Conservation (phyloP, 441 rosid genomes). For the Pelargonium australe region DNA sequence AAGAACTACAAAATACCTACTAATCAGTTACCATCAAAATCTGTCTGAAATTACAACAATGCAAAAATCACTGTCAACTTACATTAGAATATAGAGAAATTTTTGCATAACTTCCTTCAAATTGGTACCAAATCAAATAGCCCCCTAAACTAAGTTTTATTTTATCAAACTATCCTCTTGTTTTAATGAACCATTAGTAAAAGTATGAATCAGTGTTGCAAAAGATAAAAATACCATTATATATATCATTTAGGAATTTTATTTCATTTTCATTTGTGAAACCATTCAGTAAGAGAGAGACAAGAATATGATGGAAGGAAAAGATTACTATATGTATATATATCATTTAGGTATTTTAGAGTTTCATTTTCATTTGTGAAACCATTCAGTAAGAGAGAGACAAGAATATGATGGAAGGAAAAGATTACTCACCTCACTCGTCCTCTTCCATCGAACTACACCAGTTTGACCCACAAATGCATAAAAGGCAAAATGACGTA, state of each 20-base stretch:
- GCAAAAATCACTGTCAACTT: neutral
- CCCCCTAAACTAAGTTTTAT: too few species aligned
- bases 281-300: constrained; percentile 1
- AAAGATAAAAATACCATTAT: too few species aligned
- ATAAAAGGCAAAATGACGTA: constrained; percentile 90
- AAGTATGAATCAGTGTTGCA: too few species aligned
- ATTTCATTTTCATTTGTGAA: neutral
- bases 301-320: constrained; percentile 1
- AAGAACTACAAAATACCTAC: neutral
- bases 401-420: constrained; percentile 1
- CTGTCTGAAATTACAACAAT: neutral
- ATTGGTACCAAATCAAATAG: too few species aligned
- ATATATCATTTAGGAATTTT: too few species aligned
- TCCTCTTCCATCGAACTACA: constrained; percentile 69
- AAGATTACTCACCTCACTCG: constrained; percentile 59
- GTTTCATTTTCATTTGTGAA: neutral
- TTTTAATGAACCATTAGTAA: too few species aligned
- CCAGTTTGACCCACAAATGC: constrained; percentile 89
- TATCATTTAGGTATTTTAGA: too few species aligned
- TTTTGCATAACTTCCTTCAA: too few species aligned
- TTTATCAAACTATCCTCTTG: too few species aligned
- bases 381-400: constrained; percentile 1
- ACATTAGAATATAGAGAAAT: too few species aligned
- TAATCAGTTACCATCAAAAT: neutral
- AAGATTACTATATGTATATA: neutral